These are phyloP conservation scores for Candida berthetii DNA, from an alignment of 805 yeast species.

Conservation along the genomic window DNA sequence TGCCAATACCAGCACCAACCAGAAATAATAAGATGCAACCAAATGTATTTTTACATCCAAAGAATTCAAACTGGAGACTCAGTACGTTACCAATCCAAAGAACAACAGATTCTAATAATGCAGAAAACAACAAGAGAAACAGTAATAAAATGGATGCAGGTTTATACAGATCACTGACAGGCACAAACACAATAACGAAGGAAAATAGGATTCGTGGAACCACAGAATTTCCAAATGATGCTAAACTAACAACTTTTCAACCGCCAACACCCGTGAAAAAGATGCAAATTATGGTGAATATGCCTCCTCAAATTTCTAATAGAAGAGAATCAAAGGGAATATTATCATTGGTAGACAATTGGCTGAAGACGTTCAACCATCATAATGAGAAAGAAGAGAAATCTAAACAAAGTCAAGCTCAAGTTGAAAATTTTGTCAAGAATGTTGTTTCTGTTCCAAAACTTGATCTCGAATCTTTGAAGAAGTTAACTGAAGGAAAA, in stretches of 20 bases:
- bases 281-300: conserved; percentile 36
- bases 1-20: conserved; percentile 9
- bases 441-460: conserved; percentile 21
- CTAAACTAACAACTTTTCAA: conserved; percentile 34
- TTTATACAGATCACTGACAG: conserved; percentile 14
- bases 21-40: conserved; percentile 9
- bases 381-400: conserved; percentile 7
- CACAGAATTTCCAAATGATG: conserved; percentile 39
- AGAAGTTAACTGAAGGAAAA: conserved; percentile 30
- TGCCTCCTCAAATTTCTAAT: conserved; percentile 20
- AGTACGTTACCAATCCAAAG: conserved; percentile 2
- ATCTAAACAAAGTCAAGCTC: neutral
- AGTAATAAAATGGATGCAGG: conserved; percentile 1
- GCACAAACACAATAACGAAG: conserved; percentile 6
- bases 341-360: conserved; percentile 13
- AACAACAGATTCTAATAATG: neutral
- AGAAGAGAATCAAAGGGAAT: conserved; percentile 15
- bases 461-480: conserved; percentile 23
- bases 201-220: conserved; percentile 16
- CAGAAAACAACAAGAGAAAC: neutral
- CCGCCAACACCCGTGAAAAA: conserved; percentile 70
- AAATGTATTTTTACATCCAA: conserved; percentile 14
- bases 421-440: conserved; percentile 18
- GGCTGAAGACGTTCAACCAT: conserved; percentile 14
- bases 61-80: conserved; percentile 18